A percentile compares a stretch with the other conserved stretches of the same genome.
Conservation (phyloP, 352 stramenopile species). For the Thalassiosira sp. region DNA sequence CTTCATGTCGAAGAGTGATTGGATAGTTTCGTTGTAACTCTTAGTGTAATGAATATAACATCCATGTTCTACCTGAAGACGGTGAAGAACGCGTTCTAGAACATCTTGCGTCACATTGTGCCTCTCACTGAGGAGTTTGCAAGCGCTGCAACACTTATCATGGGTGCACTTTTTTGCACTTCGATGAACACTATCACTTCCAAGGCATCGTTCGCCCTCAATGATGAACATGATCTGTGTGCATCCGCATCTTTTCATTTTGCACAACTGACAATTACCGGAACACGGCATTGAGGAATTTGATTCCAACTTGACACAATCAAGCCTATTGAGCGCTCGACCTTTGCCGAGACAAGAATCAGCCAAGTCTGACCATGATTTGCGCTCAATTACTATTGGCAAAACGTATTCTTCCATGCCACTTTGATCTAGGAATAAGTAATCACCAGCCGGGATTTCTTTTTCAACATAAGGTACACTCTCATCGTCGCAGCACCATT, state of each 20-base stretch:
- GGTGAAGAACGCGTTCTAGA: slow-evolving; percentile 50
- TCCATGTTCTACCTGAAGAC: slow-evolving; percentile 56
- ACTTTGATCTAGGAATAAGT: slow-evolving; percentile 56
- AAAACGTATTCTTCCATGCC: slow-evolving; percentile 34
- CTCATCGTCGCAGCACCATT: slow-evolving; percentile 40
- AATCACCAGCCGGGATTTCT: slow-evolving; percentile 68
- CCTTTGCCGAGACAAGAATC: slow-evolving; percentile 54
- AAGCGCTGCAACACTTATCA: slow-evolving; percentile 44
- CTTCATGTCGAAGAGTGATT: slow-evolving; percentile 54
- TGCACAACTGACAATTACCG: slow-evolving; percentile 58
- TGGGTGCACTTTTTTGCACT: slow-evolving; percentile 47
- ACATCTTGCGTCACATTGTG: slow-evolving; percentile 54
- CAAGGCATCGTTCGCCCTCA: slow-evolving; percentile 59
- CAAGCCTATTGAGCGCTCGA: slow-evolving; percentile 42
- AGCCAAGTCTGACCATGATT: slow-evolving; percentile 67
- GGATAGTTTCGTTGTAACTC: slow-evolving; percentile 61
- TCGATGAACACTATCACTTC: slow-evolving; percentile 34
- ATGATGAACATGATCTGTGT: slow-evolving; percentile 69
- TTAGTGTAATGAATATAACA: slow-evolving; percentile 59
- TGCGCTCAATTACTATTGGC: slow-evolving; percentile 60
- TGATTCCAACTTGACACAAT: slow-evolving; percentile 53
- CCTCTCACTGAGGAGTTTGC: slow-evolving; percentile 47
- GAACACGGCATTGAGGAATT: slow-evolving; percentile 25
- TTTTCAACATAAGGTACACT: slow-evolving; percentile 43
- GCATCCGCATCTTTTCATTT: slow-evolving; percentile 65